Percentiles rank a stretch among this genome's conserved stretches.
Evolutionary conservation across 1,139 yeast species (phyloP).

Genomic region (Candida buenavistaensis): DNA sequence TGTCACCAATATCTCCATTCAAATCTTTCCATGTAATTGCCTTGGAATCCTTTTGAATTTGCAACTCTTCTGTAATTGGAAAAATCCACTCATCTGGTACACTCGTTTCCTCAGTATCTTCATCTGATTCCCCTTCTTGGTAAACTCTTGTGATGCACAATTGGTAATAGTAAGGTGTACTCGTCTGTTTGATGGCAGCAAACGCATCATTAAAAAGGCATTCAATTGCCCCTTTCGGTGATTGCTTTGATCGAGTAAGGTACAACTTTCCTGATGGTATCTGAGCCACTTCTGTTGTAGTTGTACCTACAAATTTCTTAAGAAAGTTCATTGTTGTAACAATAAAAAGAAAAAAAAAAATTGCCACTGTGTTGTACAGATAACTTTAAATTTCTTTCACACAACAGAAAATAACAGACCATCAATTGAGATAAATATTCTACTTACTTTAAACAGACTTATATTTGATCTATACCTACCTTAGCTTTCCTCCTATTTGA

Average conservation of each 20-base stretch:
- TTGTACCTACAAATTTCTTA: constrained; percentile 63
- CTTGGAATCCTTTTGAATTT: constrained; percentile 39
- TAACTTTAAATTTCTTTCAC: too few species aligned
- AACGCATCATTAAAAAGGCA: constrained; percentile 82
- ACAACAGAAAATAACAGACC: too few species aligned
- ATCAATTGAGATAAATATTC: too few species aligned
- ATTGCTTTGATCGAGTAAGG: constrained; percentile 68
- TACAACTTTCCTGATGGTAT: constrained; percentile 81
- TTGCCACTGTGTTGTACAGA: too few species aligned
- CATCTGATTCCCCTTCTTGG: constrained; percentile 65
- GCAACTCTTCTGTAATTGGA: constrained; percentile 62
- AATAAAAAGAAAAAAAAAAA: constrained; percentile 1
- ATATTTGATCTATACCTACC: too few species aligned
- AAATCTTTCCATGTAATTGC: constrained; percentile 80
- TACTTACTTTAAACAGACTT: too few species aligned
- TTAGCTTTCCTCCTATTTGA: too few species aligned
- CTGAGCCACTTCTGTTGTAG: constrained; percentile 63
- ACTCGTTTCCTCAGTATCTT: constrained; percentile 49
- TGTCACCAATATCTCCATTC: constrained; percentile 85
- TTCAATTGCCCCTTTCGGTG: constrained; percentile 86
- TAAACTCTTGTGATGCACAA: constrained; percentile 68
- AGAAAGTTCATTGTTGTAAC: constrained; percentile 68
- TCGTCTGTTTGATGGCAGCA: constrained; percentile 67
- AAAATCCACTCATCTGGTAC: constrained; percentile 66
- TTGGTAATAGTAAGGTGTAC: constrained; percentile 67